Evolutionary conservation across 441 rosid species (phyloP).

Genomic region (Croton laevigatus): DNA sequence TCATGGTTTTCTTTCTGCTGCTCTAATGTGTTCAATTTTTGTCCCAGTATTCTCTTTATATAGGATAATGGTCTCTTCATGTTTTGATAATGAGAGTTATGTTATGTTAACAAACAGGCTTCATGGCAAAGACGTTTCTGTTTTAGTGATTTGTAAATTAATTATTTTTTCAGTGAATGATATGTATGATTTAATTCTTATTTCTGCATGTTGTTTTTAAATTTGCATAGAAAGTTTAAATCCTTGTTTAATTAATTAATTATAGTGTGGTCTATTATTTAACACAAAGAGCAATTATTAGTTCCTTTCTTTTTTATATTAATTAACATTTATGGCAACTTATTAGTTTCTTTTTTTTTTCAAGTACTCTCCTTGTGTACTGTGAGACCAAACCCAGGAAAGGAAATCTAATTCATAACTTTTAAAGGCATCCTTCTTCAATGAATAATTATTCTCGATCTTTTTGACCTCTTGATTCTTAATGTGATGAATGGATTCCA

Average conservation of each 20-base stretch:
- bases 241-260: slow-evolving; percentile 2
- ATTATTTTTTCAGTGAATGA: neutral
- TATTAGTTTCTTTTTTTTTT: neutral
- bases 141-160: neutral
- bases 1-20: slow-evolving; percentile 13
- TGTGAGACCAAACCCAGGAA: neutral
- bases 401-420: neutral
- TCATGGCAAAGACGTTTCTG: neutral
- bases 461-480: neutral
- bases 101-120: neutral
- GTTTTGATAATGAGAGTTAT: neutral
- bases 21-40: slow-evolving; percentile 1
- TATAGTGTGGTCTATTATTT: neutral
- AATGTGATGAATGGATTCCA: neutral
- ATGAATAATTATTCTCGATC: neutral
- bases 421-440: neutral
- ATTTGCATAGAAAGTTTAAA: neutral
- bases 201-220: neutral
- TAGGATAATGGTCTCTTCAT: neutral
- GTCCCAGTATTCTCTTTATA: neutral
- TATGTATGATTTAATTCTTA: neutral
- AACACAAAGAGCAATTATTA: neutral
- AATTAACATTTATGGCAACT: neutral
- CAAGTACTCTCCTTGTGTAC: neutral
- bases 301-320: too few species aligned